Conservation (phyloP, 2,329 filamentous ascomycete species). For the Penicillium occitanis region DNA sequence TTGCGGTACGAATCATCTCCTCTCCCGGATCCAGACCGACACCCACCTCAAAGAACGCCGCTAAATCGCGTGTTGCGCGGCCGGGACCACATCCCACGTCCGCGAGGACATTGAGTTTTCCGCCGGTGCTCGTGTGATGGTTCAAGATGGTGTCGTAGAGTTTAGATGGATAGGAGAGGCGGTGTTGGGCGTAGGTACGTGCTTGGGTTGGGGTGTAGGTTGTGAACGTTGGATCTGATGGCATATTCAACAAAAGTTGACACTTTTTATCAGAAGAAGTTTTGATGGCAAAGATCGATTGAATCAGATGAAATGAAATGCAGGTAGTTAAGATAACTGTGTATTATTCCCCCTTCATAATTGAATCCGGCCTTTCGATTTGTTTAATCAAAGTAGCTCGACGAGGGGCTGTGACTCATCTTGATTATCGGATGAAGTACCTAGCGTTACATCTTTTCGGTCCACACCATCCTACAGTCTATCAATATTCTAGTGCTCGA, state of each 20-base stretch:
- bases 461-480: too few species aligned
- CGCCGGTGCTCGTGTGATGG: slow-evolving; percentile 50
- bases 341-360: too few species aligned
- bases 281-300: background rate
- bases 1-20: slow-evolving; percentile 56
- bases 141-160: slow-evolving; percentile 52
- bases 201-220: slow-evolving; percentile 28
- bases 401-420: background rate
- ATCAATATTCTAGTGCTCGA: too few species aligned
- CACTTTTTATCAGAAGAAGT: too few species aligned
- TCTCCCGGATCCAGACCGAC: slow-evolving; percentile 54
- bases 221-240: slow-evolving; percentile 27
- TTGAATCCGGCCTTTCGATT: too few species aligned
- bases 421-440: background rate
- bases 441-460: background rate
- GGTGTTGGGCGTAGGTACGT: slow-evolving; percentile 44
- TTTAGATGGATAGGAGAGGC: slow-evolving; percentile 49
- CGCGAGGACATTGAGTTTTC: slow-evolving; percentile 45
- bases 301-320: background rate
- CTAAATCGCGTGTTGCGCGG: slow-evolving; percentile 48
- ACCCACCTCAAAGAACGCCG: slow-evolving; percentile 46
- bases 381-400: background rate
- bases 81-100: slow-evolving; percentile 62
- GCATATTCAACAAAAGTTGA: background rate
- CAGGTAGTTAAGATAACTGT: background rate